Conservation (phyloP, 257 asterid species). For the Solanum sejunctum region DNA sequence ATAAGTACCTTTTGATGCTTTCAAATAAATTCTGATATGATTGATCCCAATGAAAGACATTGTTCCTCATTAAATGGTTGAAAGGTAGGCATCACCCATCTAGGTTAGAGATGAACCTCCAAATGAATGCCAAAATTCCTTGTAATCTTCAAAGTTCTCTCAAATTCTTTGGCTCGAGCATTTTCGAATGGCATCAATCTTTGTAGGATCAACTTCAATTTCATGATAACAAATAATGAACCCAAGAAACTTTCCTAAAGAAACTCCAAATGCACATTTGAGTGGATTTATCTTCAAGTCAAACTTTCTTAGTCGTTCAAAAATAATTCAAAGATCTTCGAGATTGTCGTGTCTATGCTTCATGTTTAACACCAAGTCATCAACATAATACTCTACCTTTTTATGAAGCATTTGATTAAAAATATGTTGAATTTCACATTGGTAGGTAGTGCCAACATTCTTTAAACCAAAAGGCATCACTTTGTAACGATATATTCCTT, state of each 20-base stretch:
- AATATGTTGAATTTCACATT: neutral
- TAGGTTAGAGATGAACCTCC: neutral
- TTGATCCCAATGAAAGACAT: neutral
- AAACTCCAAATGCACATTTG: neutral
- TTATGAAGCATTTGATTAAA: neutral
- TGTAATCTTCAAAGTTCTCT: too few relatives aligned
- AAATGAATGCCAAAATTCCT: too few relatives aligned
- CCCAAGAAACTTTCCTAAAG: neutral
- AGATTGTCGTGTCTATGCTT: too few relatives aligned
- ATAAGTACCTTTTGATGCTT: neutral
- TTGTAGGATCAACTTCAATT: too few relatives aligned
- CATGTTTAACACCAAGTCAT: neutral
- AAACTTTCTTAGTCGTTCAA: neutral
- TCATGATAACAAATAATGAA: too few relatives aligned
- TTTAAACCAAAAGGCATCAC: too few relatives aligned
- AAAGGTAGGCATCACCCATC: neutral
- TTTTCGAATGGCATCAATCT: too few relatives aligned
- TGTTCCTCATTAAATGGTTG: neutral
- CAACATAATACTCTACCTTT: neutral
- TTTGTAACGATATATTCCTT: too few relatives aligned
- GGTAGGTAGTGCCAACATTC: neutral
- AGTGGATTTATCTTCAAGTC: neutral
- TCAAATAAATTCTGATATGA: too few relatives aligned
- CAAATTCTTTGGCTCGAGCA: too few relatives aligned
- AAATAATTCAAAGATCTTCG: neutral